These are phyloP conservation scores for Flaveria linearis DNA, from an alignment of 129 eudicot genomes.

Conservation along the genomic window DNA sequence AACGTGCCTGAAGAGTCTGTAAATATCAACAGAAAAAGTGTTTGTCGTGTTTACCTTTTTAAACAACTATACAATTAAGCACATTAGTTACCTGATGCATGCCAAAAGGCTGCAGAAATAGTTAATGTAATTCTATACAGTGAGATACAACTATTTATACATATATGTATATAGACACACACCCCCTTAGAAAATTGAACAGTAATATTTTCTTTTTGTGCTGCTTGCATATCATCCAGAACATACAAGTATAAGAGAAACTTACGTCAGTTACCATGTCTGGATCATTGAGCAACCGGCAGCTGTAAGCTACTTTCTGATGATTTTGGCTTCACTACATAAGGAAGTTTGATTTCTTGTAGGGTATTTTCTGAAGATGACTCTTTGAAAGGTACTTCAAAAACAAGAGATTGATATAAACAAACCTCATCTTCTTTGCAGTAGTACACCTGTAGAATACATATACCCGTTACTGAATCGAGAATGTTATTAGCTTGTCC, in stretches of 20 bases:
- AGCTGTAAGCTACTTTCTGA: constrained; percentile 46
- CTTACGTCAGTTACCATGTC: constrained; percentile 17
- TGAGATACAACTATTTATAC: not conserved
- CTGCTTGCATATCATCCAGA: constrained; percentile 9
- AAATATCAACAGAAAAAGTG: too few species aligned
- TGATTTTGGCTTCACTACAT: constrained; percentile 71
- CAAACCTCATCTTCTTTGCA: constrained; percentile 98
- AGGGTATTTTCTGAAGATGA: constrained; percentile 49
- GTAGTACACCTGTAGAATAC: constrained; percentile 70
- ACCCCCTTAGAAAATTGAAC: not conserved
- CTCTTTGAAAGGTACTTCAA: constrained; percentile 80
- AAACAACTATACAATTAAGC: constrained; percentile 18
- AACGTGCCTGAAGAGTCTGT: too few species aligned
- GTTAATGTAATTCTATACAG: constrained; percentile 26
- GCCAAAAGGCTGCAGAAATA: constrained; percentile 22
- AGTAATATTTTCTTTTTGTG: not conserved
- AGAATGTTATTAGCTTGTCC: not conserved
- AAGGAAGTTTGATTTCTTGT: constrained; percentile 58
- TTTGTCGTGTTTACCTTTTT: not conserved
- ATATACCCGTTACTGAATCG: not conserved
- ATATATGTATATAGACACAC: not conserved
- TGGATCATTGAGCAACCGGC: constrained; percentile 45
- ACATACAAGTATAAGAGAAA: not conserved
- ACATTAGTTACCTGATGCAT: constrained; percentile 16
- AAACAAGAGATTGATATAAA: constrained; percentile 70